Conservation (phyloP, 306 rosid genomes). For the Pyrus bretschneideri region DNA sequence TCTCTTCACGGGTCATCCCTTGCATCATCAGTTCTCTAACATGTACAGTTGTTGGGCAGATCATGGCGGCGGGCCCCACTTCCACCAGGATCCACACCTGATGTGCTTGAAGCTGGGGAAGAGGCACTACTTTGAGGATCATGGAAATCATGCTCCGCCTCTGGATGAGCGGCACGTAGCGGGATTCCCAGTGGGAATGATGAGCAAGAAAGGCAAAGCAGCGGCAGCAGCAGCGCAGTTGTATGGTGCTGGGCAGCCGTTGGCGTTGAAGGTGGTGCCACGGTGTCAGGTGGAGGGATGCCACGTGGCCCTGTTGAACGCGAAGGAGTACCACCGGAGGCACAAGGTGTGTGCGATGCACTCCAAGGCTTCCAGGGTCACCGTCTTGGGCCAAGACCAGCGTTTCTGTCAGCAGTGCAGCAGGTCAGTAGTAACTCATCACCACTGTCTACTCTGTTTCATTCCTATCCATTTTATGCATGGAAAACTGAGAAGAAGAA, state of each 20-base stretch:
- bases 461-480: no score
- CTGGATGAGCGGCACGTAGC: constrained; percentile 21
- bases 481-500: no score
- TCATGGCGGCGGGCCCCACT: constrained; percentile 14
- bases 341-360: constrained; percentile 94
- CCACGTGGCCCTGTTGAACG: constrained; percentile 63
- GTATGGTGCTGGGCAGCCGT: background rate
- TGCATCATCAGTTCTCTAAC: background rate
- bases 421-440: constrained; percentile 40
- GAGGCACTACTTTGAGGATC: constrained; percentile 84
- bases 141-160: background rate
- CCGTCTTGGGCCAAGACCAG: constrained; percentile 73
- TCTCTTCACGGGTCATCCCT: background rate
- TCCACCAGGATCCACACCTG: constrained; percentile 67
- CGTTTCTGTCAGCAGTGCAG: constrained; percentile 98
- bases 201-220: constrained; percentile 45
- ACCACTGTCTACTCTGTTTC: background rate
- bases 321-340: constrained; percentile 90
- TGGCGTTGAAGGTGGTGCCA: constrained; percentile 31
- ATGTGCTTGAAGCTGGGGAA: constrained; percentile 86
- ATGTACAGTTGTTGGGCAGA: background rate
- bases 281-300: constrained; percentile 97
- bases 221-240: background rate
- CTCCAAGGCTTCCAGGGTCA: constrained; percentile 85
- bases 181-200: constrained; percentile 10